Percentiles rank a stretch among this genome's conserved stretches.
Conservation (phyloP, 2,329 filamentous ascomycete species). For the Penicillium thymicola region DNA sequence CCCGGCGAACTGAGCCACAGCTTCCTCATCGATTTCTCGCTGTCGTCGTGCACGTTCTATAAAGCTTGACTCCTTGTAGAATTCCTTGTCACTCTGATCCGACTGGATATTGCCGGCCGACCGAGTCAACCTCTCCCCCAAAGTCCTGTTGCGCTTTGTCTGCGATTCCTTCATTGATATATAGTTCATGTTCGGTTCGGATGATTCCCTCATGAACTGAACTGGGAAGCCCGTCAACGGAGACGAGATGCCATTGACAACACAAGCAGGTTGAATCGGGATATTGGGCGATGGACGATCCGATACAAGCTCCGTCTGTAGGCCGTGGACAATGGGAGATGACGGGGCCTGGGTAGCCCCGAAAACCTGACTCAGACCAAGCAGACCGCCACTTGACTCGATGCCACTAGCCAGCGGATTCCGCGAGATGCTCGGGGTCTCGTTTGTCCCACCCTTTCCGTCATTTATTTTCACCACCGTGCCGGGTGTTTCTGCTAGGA, state of each 20-base stretch:
- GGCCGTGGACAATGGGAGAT: constrained; percentile 41
- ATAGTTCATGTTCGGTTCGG: constrained; percentile 44
- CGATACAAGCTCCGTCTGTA: constrained; percentile 39
- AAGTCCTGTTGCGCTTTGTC: constrained; percentile 36
- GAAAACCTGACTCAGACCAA: constrained; percentile 49
- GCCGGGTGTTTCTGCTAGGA: constrained; percentile 43
- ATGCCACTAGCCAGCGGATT: constrained; percentile 43
- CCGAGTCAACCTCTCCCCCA: constrained; percentile 32
- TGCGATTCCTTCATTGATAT: constrained; percentile 48
- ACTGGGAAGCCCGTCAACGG: constrained; percentile 34
- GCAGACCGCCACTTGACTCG: constrained; percentile 38
- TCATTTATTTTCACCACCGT: constrained; percentile 36
- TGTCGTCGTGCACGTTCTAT: constrained; percentile 35
- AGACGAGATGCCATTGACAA: constrained; percentile 37
- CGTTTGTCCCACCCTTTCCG: constrained; percentile 25
- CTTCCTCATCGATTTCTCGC: constrained; percentile 34
- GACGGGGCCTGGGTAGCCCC: constrained; percentile 48
- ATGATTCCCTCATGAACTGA: constrained; percentile 35
- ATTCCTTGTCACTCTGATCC: constrained; percentile 41
- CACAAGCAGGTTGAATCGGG: constrained; percentile 40
- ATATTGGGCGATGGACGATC: constrained; percentile 51
- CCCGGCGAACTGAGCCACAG: constrained; percentile 35
- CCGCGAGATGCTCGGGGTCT: constrained; percentile 41
- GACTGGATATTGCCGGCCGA: constrained; percentile 36
- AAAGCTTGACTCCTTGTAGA: constrained; percentile 43